Evolutionary conservation across 2,329 filamentous ascomycete species (phyloP).

Genomic region (Myriangium duriaei): DNA sequence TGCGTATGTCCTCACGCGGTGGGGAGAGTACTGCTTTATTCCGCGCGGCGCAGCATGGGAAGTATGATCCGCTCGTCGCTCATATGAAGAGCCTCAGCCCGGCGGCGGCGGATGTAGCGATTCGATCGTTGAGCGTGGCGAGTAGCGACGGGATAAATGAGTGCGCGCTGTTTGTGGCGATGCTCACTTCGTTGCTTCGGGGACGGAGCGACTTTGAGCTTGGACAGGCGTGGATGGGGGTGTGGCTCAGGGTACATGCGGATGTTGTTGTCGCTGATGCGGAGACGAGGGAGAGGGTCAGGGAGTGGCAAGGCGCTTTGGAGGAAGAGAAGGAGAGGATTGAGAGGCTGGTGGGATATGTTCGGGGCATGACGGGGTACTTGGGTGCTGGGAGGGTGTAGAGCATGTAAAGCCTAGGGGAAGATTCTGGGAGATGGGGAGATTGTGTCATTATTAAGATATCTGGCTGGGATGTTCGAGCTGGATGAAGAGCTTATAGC

Average conservation of each 20-base stretch:
- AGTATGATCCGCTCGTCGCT: conserved; percentile 56
- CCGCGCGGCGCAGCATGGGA: conserved; percentile 28
- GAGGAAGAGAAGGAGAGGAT: conserved; percentile 56
- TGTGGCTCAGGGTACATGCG: conserved; percentile 71
- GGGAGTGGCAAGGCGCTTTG: conserved; percentile 47
- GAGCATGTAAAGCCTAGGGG: no score
- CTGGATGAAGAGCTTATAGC: no score
- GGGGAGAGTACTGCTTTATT: conserved; percentile 39
- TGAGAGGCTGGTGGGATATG: conserved; percentile 71
- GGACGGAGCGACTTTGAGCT: conserved; percentile 78
- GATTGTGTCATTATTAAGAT: no score
- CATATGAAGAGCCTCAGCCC: conserved; percentile 73
- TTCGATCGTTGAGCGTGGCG: conserved; percentile 56
- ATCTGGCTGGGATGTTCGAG: no score
- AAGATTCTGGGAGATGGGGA: no score
- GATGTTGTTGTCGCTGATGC: conserved; percentile 42
- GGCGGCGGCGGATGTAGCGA: conserved; percentile 76
- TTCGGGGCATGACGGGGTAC: conserved; percentile 44
- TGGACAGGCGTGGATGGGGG: conserved; percentile 93
- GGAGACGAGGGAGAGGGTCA: conserved; percentile 46
- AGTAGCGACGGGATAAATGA: conserved; percentile 43
- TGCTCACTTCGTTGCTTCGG: conserved; percentile 58
- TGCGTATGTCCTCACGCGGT: conserved; percentile 15
- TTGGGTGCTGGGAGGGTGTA: conserved; percentile 15
- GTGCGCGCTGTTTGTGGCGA: conserved; percentile 65